Conservation (phyloP, 768 basidiomycete genomes). For the Exidia glandulosa region DNA sequence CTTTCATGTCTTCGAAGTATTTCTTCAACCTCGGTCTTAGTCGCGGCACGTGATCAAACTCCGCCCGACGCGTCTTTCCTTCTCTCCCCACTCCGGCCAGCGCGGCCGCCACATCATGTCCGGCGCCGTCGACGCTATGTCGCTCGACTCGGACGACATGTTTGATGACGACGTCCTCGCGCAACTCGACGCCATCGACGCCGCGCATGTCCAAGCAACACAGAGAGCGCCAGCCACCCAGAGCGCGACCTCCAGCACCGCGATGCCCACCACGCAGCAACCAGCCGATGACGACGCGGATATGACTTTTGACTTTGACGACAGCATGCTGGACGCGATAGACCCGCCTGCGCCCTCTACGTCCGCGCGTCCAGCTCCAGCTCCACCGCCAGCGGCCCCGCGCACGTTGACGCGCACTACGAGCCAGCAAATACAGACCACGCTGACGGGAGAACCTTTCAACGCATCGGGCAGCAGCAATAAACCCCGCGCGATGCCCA, state of each 20-base stretch:
- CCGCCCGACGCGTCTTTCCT: background rate
- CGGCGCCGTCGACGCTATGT: background rate
- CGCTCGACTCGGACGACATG: conserved; percentile 48
- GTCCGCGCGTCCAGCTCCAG: conserved; percentile 17
- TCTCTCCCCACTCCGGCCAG: background rate
- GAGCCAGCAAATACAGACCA: conserved; percentile 16
- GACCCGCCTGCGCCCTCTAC: no score
- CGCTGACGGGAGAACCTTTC: conserved; percentile 7
- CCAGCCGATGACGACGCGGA: conserved; percentile 35
- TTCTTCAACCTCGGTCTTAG: no score
- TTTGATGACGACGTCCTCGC: conserved; percentile 55
- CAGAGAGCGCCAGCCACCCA: conserved; percentile 12
- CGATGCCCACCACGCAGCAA: conserved; percentile 13
- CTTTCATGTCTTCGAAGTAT: no score
- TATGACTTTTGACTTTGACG: conserved; percentile 44
- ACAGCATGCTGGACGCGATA: conserved; percentile 39
- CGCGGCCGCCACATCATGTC: background rate
- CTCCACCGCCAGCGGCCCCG: conserved; percentile 48
- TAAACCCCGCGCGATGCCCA: background rate
- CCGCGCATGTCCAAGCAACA: conserved; percentile 22
- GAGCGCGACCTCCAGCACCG: conserved; percentile 9
- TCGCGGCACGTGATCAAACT: background rate
- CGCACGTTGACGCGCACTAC: conserved; percentile 33
- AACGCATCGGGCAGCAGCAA: conserved; percentile 9
- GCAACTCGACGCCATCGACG: conserved; percentile 63